Evolutionary conservation across 441 rosid species (phyloP), one percentile per base, ranked within the genome.

Genomic region (Adansonia grandidieri): DNA sequence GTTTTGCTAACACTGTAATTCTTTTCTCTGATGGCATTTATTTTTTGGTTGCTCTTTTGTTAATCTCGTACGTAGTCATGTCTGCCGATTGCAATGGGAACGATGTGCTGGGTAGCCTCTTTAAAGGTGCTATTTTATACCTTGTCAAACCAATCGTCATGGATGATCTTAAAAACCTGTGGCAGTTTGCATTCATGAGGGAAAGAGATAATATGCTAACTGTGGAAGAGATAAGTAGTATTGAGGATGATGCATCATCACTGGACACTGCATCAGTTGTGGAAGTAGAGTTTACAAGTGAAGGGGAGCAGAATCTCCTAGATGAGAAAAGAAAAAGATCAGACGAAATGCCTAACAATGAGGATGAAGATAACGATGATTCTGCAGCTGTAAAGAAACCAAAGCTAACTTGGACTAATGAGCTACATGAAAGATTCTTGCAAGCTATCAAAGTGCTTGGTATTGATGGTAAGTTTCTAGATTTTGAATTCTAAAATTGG

Each of bases 91-190:
- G 19, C 14, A 56, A 79, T 56, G 82, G 70, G 74, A 79, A 74
- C 6, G 62, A 75, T 76, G 78, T 87, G 78, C 24, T 84, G 10
- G 90, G 89, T 54, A 53, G 86, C 56, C 81, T 86, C 48, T 76
- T 65, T 20, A 85, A 82, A 76, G 92, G 92, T 78, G 91, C 90
- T 2, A 32, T 9, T 6, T 77, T 83, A 19, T 83, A 84, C 76
- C 81, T 87, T 66, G 73, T 79, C 58, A 90, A 89, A 73, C 91
- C 91, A 51, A 66, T 89, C 47, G 53, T 61, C 76, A 67, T 66
- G 77, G 42, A 73, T 4, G 78, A 87, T 42, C 32, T 86, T 14
- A 82, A 82, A 72, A 65, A 71, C 78, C 86, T 88, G 9, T 88
- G 94, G 92, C 91, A 87, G 79, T 80, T 83, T 58, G 71, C 84